A percentile compares a stretch with the other conserved stretches of the same genome.
phyloP scores from a whole-genome alignment of 2,329 filamentous ascomycete genomes.

The Cladophialophora chaetospira region DNA sequence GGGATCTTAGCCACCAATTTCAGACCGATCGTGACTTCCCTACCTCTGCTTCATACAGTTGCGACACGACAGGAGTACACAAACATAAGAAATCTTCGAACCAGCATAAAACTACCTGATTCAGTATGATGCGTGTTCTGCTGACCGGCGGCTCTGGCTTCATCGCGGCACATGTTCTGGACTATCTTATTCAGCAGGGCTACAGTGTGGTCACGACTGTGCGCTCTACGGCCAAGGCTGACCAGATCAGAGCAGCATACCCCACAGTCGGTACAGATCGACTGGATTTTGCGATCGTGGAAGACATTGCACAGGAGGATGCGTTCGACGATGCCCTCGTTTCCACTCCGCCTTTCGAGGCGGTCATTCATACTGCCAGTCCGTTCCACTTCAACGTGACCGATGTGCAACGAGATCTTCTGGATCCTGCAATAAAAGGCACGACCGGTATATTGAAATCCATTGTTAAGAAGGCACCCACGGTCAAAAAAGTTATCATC shows the following conservation, averaged over 20 bases:
- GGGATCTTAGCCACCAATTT: background rate
- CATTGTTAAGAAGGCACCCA: slow-evolving; percentile 27
- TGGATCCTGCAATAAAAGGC: slow-evolving; percentile 35
- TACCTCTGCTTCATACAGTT: background rate
- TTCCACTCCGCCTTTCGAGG: slow-evolving; percentile 26
- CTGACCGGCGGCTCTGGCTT: slow-evolving; percentile 23
- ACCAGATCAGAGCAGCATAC: slow-evolving; percentile 31
- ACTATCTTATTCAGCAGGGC: slow-evolving; percentile 13
- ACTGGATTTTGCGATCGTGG: slow-evolving; percentile 37
- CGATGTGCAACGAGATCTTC: slow-evolving; percentile 36
- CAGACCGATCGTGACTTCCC: slow-evolving; percentile 1
- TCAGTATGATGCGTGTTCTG: slow-evolving; percentile 9
- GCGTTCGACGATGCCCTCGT: slow-evolving; percentile 44
- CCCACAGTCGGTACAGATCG: slow-evolving; percentile 19
- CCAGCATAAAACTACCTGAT: too few relatives aligned
- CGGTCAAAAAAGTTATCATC: slow-evolving; percentile 46
- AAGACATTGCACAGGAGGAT: slow-evolving; percentile 34
- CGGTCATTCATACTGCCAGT: slow-evolving; percentile 39
- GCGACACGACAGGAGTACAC: background rate
- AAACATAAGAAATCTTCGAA: background rate
- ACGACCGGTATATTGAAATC: slow-evolving; percentile 34
- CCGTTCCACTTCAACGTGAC: slow-evolving; percentile 31
- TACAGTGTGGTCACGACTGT: slow-evolving; percentile 32
- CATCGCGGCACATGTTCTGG: slow-evolving; percentile 22
- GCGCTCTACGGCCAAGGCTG: slow-evolving; percentile 31